These are phyloP conservation scores for Bipolaris oryzae DNA, from an alignment of 2,329 filamentous ascomycete species.

Conservation along the genomic window DNA sequence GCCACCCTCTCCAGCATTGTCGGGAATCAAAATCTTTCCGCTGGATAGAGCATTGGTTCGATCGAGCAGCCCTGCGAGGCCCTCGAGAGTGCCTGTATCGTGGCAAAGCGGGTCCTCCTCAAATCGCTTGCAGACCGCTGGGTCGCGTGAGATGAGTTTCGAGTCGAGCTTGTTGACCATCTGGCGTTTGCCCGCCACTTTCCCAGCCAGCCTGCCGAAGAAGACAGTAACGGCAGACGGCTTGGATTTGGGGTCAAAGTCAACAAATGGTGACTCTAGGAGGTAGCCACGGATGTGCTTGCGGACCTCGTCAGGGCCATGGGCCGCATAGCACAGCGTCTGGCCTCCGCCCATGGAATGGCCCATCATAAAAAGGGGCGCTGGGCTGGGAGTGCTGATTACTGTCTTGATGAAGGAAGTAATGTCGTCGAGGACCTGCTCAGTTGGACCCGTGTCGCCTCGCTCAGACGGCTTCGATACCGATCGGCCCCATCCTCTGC, in stretches of 20 bases:
- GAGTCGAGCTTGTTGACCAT: conserved; percentile 69
- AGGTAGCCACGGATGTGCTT: conserved; percentile 73
- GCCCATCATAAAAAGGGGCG: conserved; percentile 82
- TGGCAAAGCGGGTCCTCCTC: conserved; percentile 74
- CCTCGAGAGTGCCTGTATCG: conserved; percentile 84
- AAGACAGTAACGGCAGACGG: conserved; percentile 69
- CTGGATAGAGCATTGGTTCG: conserved; percentile 66
- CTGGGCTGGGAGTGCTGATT: conserved; percentile 59
- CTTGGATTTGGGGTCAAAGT: conserved; percentile 68
- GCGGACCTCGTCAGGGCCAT: conserved; percentile 59
- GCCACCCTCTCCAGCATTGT: conserved; percentile 55
- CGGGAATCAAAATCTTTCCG: conserved; percentile 57
- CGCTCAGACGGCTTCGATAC: conserved; percentile 65
- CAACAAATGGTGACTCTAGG: conserved; percentile 79
- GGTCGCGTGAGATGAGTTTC: conserved; percentile 70
- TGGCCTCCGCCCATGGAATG: conserved; percentile 91
- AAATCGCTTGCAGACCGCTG: conserved; percentile 65
- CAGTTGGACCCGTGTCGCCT: conserved; percentile 76
- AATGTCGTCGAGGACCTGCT: conserved; percentile 76
- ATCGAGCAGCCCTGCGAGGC: conserved; percentile 77
- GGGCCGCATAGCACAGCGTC: conserved; percentile 65
- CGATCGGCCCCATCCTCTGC: conserved; percentile 80
- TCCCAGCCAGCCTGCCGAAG: conserved; percentile 70
- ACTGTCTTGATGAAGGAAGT: conserved; percentile 72
- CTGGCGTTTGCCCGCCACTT: conserved; percentile 70